Evolutionary conservation across 208 protist genomes (phyloP).

Genomic region (Acanthamoeba divionensis): DNA sequence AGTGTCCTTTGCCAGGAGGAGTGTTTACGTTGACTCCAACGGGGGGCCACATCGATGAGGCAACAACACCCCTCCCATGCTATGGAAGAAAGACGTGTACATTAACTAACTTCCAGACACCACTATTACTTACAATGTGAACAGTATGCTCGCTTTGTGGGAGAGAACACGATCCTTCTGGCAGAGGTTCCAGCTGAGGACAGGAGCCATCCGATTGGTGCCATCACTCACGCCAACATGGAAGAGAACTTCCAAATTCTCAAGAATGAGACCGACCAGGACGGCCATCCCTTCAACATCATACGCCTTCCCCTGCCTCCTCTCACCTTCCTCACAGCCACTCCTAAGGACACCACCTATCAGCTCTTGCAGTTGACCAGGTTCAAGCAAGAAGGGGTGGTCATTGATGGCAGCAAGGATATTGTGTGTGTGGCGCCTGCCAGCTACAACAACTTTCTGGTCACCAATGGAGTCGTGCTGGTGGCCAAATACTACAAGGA

Average conservation of each 20-base stretch:
- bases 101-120: no score
- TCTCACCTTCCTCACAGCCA: neutral
- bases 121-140: no score
- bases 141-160: conserved; percentile 57
- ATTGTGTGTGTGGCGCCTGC: conserved; percentile 36
- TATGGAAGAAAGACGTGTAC: no score
- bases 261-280: conserved; percentile 49
- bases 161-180: conserved; percentile 52
- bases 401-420: no score
- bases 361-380: no score
- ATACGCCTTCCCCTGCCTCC: conserved; percentile 49
- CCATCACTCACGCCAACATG: neutral
- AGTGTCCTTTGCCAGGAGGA: neutral
- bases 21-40: conserved; percentile 50
- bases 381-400: no score
- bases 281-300: conserved; percentile 58
- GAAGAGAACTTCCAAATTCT: conserved; percentile 59
- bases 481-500: conserved; percentile 52
- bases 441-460: conserved; percentile 67
- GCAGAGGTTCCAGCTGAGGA: conserved; percentile 50
- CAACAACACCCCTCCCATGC: no score
- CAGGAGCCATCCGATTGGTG: conserved; percentile 7
- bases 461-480: conserved; percentile 61
- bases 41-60: conserved; percentile 67
- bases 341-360: neutral